phyloP scores from a whole-genome alignment of 1,139 yeast species.

The Pichia sp. region DNA sequence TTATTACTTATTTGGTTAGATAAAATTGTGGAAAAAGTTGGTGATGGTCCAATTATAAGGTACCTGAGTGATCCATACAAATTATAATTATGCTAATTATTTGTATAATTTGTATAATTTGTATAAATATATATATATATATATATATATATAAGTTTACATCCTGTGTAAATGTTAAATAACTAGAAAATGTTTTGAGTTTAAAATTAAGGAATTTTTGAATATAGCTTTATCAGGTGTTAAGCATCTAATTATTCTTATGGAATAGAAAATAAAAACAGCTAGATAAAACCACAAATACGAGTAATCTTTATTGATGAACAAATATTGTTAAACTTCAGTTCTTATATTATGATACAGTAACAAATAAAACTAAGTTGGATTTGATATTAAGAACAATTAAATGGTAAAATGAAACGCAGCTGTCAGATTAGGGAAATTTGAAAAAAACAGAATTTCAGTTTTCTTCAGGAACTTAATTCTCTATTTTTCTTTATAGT shows the following conservation, averaged over 20 bases:
- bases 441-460: not conserved
- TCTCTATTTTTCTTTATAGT: not conserved
- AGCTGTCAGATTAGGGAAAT: not conserved
- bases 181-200: not conserved
- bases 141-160: not conserved
- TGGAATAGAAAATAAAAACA: too few relatives aligned
- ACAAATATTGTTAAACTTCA: too few relatives aligned
- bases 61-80: constrained; percentile 56
- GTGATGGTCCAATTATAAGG: constrained; percentile 84
- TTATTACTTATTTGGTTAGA: constrained; percentile 87
- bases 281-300: too few relatives aligned
- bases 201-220: not conserved
- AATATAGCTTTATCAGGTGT: not conserved
- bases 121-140: not conserved
- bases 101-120: not conserved
- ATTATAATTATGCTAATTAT: not conserved
- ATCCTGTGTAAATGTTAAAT: not conserved
- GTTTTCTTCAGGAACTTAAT: not conserved
- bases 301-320: too few relatives aligned
- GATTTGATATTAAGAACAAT: too few relatives aligned
- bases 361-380: too few relatives aligned
- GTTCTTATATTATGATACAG: too few relatives aligned
- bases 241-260: too few relatives aligned
- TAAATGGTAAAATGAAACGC: not conserved
- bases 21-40: constrained; percentile 75